A percentile compares a stretch with the other conserved stretches of the same genome.
phyloP scores from a whole-genome alignment of 116 monocot species.

The Iris pallida region DNA sequence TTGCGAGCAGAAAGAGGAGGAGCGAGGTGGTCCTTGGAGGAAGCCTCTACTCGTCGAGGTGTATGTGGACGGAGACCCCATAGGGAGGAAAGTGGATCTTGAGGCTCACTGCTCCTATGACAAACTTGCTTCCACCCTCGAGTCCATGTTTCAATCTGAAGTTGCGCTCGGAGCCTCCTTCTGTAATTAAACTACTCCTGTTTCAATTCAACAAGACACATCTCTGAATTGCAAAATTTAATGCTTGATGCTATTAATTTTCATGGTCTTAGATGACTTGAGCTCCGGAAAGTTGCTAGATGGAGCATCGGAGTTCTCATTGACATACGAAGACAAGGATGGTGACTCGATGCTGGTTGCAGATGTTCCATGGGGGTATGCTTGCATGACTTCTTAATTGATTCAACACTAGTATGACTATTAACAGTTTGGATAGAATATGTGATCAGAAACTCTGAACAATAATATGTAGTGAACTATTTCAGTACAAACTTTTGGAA shows the following conservation, averaged over 20 bases:
- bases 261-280: background rate
- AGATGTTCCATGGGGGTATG: slow-evolving; percentile 23
- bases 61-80: slow-evolving; percentile 25
- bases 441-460: no score
- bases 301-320: slow-evolving; percentile 10
- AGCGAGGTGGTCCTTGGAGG: background rate
- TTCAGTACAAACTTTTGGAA: no score
- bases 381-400: no score
- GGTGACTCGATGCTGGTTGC: slow-evolving; percentile 21
- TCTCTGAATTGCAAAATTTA: no score
- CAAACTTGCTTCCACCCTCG: slow-evolving; percentile 16
- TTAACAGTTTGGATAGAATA: no score
- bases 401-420: no score
- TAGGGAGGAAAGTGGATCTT: slow-evolving; percentile 24
- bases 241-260: no score
- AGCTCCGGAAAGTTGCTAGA: slow-evolving; percentile 11
- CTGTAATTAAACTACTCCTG: no score
- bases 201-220: no score
- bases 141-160: slow-evolving; percentile 18
- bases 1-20: background rate
- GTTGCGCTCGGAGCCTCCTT: no score
- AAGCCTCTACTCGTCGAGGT: slow-evolving; percentile 8
- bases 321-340: slow-evolving; percentile 23
- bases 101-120: slow-evolving; percentile 15
- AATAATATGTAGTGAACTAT: no score